These are phyloP conservation scores for Cornus suecica DNA, from an alignment of 148 eudicot species.

Conservation along the genomic window DNA sequence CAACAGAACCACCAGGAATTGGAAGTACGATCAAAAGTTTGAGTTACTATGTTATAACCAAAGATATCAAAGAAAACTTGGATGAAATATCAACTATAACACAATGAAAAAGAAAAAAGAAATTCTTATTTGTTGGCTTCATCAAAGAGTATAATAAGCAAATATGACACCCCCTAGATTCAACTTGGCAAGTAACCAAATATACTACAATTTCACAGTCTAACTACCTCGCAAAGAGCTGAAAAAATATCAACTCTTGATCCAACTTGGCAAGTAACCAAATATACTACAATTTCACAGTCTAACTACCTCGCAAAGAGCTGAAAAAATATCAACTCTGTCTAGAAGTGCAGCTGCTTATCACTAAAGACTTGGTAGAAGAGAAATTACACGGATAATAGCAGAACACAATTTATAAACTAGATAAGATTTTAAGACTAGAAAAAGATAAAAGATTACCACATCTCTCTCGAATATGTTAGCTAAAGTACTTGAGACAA, in stretches of 20 bases:
- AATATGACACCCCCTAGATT: not conserved
- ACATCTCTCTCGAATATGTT: not conserved
- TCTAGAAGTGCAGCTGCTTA: too few relatives aligned
- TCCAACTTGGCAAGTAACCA: not conserved
- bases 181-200: not conserved
- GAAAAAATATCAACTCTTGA: not conserved
- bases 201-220: not conserved
- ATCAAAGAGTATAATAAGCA: not conserved
- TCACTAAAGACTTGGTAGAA: too few relatives aligned
- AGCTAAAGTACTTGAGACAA: not conserved
- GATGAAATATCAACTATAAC: not conserved
- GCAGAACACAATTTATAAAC: not conserved
- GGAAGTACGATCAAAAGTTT: not conserved
- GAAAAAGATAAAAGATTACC: not conserved
- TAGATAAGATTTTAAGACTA: not conserved
- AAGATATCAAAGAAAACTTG: not conserved
- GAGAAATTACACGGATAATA: not conserved
- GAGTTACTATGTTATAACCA: not conserved
- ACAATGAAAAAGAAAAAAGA: not conserved
- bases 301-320: not conserved
- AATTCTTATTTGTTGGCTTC: not conserved
- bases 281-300: not conserved
- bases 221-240: not conserved
- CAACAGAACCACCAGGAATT: not conserved
- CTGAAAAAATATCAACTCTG: not conserved